phyloP scores from a whole-genome alignment of 1,284 basidiomycete genomes.

The Puccinia coronata region DNA sequence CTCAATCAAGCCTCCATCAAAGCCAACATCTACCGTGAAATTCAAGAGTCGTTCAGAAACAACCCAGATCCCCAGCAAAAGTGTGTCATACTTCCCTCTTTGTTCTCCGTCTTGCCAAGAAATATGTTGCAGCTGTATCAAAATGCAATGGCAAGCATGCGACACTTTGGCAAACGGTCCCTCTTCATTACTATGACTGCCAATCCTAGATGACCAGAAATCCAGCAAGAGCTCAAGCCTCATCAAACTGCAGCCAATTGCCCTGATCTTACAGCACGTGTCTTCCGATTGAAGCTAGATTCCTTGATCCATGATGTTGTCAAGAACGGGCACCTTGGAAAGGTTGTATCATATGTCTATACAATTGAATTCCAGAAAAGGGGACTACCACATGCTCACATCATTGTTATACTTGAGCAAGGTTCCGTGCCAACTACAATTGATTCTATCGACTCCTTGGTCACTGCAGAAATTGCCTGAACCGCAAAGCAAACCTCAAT shows the following conservation, averaged over 20 bases:
- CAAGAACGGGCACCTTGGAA: not conserved
- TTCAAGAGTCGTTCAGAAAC: not conserved
- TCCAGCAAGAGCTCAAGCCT: too few relatives aligned
- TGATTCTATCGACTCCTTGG: slow-evolving; percentile 60
- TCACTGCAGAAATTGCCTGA: slow-evolving; percentile 62
- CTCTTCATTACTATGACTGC: too few relatives aligned
- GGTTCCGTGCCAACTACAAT: slow-evolving; percentile 58
- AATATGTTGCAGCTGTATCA: slow-evolving; percentile 60
- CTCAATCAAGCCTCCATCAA: not conserved
- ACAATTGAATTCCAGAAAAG: slow-evolving; percentile 62
- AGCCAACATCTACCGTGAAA: not conserved
- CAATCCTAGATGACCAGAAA: too few relatives aligned
- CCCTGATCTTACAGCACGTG: not conserved
- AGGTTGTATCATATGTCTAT: not conserved
- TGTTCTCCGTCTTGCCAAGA: slow-evolving; percentile 58
- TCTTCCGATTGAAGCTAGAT: not conserved
- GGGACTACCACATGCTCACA: slow-evolving; percentile 63
- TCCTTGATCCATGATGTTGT: not conserved
- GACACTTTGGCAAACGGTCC: slow-evolving; percentile 56
- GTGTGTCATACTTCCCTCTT: slow-evolving; percentile 59
- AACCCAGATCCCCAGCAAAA: slow-evolving; percentile 57
- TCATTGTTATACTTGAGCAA: slow-evolving; percentile 58
- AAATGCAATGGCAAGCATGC: slow-evolving; percentile 60
- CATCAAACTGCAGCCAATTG: not conserved
- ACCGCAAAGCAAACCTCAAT: slow-evolving; percentile 58